Conservation (phyloP, 2,329 filamentous ascomycete genomes). For the Verticillium nonalfalfae region DNA sequence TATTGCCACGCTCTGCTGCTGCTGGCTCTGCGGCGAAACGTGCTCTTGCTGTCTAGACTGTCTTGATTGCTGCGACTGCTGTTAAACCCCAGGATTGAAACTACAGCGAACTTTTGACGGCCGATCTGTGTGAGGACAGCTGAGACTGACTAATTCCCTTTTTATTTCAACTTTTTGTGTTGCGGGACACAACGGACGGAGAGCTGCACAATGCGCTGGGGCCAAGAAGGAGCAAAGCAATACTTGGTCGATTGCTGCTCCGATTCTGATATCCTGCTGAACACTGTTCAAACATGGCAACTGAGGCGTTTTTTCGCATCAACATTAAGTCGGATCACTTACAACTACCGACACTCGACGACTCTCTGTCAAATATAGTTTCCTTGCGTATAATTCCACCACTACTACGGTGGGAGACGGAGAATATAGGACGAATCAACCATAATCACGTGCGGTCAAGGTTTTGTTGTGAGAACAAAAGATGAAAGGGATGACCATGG, state of each 20-base stretch:
- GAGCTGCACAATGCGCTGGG: neutral
- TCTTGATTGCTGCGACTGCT: conserved; percentile 32
- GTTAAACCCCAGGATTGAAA: conserved; percentile 13
- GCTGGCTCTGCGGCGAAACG: conserved; percentile 35
- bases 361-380: neutral
- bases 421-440: neutral
- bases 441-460: neutral
- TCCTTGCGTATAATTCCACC: neutral
- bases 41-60: conserved; percentile 37
- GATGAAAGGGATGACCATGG: neutral
- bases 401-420: neutral
- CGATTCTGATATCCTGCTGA: neutral
- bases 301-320: neutral
- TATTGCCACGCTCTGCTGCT: conserved; percentile 34
- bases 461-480: neutral
- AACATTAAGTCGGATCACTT: neutral
- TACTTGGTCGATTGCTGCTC: neutral
- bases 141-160: neutral
- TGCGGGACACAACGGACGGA: neutral
- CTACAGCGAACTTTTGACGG: neutral
- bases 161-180: neutral
- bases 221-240: neutral
- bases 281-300: neutral
- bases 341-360: conserved; percentile 1
- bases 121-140: neutral